phyloP scores from a whole-genome alignment of 2,329 filamentous ascomycete genomes.

The Trichophyton rubrum region DNA sequence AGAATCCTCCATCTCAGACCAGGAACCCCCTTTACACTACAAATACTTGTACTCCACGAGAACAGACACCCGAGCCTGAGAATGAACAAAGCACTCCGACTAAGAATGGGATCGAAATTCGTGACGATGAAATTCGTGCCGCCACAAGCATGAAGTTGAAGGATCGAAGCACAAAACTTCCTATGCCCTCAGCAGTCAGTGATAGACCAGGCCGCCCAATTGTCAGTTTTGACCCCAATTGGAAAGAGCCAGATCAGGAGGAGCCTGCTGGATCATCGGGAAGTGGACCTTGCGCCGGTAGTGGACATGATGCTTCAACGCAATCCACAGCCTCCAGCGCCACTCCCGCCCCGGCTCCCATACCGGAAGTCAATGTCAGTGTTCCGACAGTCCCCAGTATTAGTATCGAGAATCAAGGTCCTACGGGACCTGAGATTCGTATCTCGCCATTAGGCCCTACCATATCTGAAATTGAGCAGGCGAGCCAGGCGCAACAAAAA shows the following conservation, averaged over 20 bases:
- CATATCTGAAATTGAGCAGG: conserved; percentile 23
- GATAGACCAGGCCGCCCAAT: conserved; percentile 83
- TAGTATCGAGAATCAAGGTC: conserved; percentile 17
- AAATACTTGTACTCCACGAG: conserved; percentile 40
- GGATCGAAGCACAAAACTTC: conserved; percentile 75
- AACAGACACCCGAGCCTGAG: conserved; percentile 13
- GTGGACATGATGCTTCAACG: neutral
- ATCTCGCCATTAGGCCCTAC: conserved; percentile 25
- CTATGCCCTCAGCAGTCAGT: conserved; percentile 81
- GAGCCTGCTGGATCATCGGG: conserved; percentile 20
- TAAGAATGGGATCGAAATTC: conserved; percentile 71
- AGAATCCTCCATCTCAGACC: conserved; percentile 71
- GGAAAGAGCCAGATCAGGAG: conserved; percentile 47
- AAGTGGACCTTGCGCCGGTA: neutral
- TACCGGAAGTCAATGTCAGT: conserved; percentile 41
- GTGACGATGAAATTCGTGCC: conserved; percentile 73
- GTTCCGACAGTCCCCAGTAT: conserved; percentile 26
- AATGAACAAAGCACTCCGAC: conserved; percentile 40
- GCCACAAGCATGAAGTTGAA: conserved; percentile 82
- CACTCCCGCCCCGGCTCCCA: conserved; percentile 13
- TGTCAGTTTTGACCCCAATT: conserved; percentile 87
- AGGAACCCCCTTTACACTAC: conserved; percentile 67
- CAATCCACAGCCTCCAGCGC: conserved; percentile 9
- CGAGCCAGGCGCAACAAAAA: conserved; percentile 9
- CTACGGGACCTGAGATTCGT: conserved; percentile 16